These are phyloP conservation scores for Fusarium torulosum DNA, from an alignment of 2,329 filamentous ascomycete species.

Conservation along the genomic window DNA sequence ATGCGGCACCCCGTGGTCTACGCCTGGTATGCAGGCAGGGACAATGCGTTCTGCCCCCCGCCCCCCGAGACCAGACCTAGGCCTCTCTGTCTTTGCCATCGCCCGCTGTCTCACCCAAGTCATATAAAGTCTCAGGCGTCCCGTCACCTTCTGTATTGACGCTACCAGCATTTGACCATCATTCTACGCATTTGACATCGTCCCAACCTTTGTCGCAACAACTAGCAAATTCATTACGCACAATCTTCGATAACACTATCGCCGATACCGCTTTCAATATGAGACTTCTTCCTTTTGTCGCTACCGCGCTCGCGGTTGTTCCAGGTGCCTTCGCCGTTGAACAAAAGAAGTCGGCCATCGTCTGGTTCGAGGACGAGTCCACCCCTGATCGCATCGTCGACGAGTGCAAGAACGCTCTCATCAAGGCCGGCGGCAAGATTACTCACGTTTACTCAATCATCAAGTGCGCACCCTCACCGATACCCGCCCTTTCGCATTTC, in stretches of 20 bases:
- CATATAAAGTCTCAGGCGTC: conserved; percentile 35
- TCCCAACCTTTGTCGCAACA: conserved; percentile 11
- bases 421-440: conserved; percentile 78
- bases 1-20: conserved; percentile 24
- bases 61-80: conserved; percentile 13
- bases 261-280: conserved; percentile 60
- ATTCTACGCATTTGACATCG: conserved; percentile 4
- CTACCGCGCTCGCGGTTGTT: conserved; percentile 68
- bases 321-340: conserved; percentile 73
- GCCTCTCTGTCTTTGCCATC: conserved; percentile 15
- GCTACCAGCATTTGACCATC: conserved; percentile 18
- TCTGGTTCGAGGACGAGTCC: conserved; percentile 79
- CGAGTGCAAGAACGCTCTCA: conserved; percentile 78
- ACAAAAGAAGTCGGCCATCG: conserved; percentile 78
- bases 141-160: conserved; percentile 31
- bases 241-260: conserved; percentile 6
- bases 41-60: conserved; percentile 27
- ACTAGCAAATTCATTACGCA: not conserved
- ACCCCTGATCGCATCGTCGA: conserved; percentile 74
- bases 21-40: conserved; percentile 12
- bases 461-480: conserved; percentile 64
- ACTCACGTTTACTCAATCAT: conserved; percentile 80
- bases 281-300: conserved; percentile 69
- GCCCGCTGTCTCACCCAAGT: conserved; percentile 7
- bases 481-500: not conserved